These are phyloP conservation scores for Hypoxylon sp. DNA, from an alignment of 2,329 filamentous ascomycete species.

Conservation along the genomic window DNA sequence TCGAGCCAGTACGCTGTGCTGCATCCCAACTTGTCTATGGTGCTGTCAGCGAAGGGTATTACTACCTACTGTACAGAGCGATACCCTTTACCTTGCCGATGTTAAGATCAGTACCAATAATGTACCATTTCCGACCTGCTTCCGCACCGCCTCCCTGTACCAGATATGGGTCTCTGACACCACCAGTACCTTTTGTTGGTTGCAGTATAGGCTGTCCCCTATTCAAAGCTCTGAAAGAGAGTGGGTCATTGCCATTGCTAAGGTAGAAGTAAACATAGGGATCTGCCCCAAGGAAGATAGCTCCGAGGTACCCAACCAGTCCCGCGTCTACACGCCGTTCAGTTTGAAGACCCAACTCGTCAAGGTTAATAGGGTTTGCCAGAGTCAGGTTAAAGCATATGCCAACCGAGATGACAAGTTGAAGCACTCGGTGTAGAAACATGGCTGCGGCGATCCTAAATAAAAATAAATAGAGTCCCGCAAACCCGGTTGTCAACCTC, in stretches of 20 bases:
- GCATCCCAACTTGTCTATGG: constrained; percentile 67
- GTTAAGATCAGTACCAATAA: constrained; percentile 68
- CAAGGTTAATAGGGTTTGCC: constrained; percentile 47
- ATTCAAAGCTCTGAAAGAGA: constrained; percentile 66
- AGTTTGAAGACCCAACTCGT: constrained; percentile 43
- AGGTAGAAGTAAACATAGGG: constrained; percentile 69
- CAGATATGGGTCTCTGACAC: constrained; percentile 67
- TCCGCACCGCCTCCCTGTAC: constrained; percentile 63
- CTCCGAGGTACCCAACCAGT: constrained; percentile 67
- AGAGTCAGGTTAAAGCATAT: constrained; percentile 26
- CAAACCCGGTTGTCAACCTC: constrained; percentile 23
- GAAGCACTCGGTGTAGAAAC: constrained; percentile 33
- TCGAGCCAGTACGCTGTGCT: constrained; percentile 65
- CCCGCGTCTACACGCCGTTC: constrained; percentile 56
- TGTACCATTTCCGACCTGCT: constrained; percentile 68
- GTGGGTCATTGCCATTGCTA: constrained; percentile 66
- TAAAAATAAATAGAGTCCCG: constrained; percentile 21
- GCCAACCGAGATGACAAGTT: constrained; percentile 37
- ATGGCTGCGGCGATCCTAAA: constrained; percentile 27
- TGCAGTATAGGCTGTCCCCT: constrained; percentile 63
- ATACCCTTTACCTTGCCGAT: constrained; percentile 59
- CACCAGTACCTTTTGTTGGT: constrained; percentile 66
- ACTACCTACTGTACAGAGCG: too few relatives aligned
- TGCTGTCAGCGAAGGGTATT: constrained; percentile 13
- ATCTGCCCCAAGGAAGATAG: constrained; percentile 69